Base-by-base conservation (phyloP, 2,329 filamentous ascomycete species). In the Escovopsis sp. region DNA sequence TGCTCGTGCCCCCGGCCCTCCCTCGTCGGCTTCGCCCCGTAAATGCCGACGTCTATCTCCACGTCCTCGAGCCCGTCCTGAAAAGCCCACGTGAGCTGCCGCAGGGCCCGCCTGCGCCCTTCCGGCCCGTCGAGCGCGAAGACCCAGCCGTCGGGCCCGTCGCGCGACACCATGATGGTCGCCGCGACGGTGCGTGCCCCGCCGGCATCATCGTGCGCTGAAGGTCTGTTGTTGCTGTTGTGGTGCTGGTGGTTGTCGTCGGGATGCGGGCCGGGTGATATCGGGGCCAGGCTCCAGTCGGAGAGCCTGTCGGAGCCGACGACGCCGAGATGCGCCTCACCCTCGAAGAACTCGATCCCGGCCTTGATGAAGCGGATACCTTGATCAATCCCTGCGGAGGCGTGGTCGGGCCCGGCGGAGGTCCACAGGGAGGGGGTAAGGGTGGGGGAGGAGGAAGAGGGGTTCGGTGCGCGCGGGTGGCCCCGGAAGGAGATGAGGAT, bases 21-120 rank as follows among this genome's bases (percentile, higher is more conserved):
- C 37, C 46, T 42, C 43, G 47, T 48, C 42, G 47, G 47, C 47
- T 48, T 48, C 11, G 47, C 47, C n/a, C 47, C 47, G 7, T 48
- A 48, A 5, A 48, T 45, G 8, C 47, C 47, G 23, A 48, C 45
- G 19, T 39, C 33, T 30, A 48, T 36, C 34, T 43, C 43, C 4
- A 2, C 34, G 10, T 47, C 47, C n/a, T 44, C 43, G 28, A 11
- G 3, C 8, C 11, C 28, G 12, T 45, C 35, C 34, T 47, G 47
- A 3, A 48, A 48, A 1, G 47, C 47, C 47, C 47, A 48, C 18
- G 45, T 48, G 19, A 48, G 43, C 34, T 48, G 47, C 19, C 47
- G 36, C 45, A 48, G 32, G 19, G 41, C 36, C 15, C 47, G 41
- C 33, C 39, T 36, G 38, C 37, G 47, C 33, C 38, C 32, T 2